Evolutionary conservation across 768 basidiomycete genomes (phyloP).

Genomic region (Lactifluus hygrophoroides): DNA sequence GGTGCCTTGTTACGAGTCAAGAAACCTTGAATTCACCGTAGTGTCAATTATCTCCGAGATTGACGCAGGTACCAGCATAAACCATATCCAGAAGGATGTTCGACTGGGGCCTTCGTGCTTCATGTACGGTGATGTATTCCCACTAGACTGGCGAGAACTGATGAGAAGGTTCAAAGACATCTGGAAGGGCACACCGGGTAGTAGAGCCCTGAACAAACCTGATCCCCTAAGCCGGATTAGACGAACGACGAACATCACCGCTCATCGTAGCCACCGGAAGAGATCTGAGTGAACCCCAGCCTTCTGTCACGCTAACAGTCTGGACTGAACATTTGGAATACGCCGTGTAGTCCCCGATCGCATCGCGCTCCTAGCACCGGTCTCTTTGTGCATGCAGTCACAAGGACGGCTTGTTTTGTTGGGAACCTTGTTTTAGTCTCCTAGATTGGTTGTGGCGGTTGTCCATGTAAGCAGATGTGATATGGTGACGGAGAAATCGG

Average conservation of each 20-base stretch:
- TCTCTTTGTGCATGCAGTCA: neutral
- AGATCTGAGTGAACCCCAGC: neutral
- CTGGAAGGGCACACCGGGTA: neutral
- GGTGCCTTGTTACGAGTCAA: conserved; percentile 6
- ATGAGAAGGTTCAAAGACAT: neutral
- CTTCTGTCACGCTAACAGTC: neutral
- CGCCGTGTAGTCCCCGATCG: conserved; percentile 9
- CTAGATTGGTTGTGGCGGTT: neutral
- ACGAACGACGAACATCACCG: conserved; percentile 9
- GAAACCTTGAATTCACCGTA: neutral
- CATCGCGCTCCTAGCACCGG: neutral
- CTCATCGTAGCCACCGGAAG: conserved; percentile 8
- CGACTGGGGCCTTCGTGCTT: too few relatives aligned
- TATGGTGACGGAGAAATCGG: neutral
- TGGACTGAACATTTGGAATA: neutral
- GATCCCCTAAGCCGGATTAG: neutral
- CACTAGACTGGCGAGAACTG: neutral
- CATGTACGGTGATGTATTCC: neutral
- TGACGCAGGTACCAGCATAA: neutral
- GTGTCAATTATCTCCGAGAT: neutral
- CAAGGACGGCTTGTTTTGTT: neutral
- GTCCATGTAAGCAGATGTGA: neutral
- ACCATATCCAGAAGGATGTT: neutral
- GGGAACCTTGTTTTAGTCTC: neutral
- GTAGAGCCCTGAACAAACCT: neutral